Evolutionary conservation across 768 basidiomycete genomes (phyloP), one percentile per base, ranked within the genome.

Genomic region (Lactarius trivialis): DNA sequence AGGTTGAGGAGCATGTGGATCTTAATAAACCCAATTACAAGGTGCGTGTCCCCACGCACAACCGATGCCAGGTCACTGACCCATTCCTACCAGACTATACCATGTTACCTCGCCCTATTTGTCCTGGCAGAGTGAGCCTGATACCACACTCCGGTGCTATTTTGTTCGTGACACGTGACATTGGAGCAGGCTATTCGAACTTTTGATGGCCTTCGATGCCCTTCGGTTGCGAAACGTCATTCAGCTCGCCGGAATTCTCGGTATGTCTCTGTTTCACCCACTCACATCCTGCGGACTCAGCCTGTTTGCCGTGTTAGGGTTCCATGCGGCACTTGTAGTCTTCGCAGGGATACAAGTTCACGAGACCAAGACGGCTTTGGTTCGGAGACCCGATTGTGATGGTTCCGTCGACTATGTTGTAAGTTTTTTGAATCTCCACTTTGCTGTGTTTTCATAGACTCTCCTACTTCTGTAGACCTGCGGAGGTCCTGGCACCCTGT

Each of bases 51-150:
- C 9, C 36, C 11, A 39, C 9, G 1, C 4, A 17, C 37, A 33
- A 3, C 1, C 17, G 26, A 28, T 15, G n/a, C 55, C 11, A 14
- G 21, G 24, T 51, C 41, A 61, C 24, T 54, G 34, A 1, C 21
- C 65, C 64, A 72, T 37, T 19, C 56, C 21, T 45, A 15, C 6
- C 55, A 90, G 86, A 92, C 91, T 14, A 71, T 92, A 57, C 86
- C 90, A 64, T 92, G 91, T 73, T 93, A 92, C 71, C 82, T 93
- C 6, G 89, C 89, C 3, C 77, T 93, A 7, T 93, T 92, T 71
- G 85, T 85, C 28, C 77, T 93, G 11, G 91, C 88, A 60, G 90
- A 89, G 91, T 91, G 71, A 55, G 82, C 74, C 17, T 39, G 41
- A 56, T 17, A 53, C 33, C 48, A 1, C 37, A 52, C 45, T 34